These are phyloP conservation scores for Sanghuangporus weigelae DNA, from an alignment of 1,284 basidiomycete genomes.

Conservation along the genomic window DNA sequence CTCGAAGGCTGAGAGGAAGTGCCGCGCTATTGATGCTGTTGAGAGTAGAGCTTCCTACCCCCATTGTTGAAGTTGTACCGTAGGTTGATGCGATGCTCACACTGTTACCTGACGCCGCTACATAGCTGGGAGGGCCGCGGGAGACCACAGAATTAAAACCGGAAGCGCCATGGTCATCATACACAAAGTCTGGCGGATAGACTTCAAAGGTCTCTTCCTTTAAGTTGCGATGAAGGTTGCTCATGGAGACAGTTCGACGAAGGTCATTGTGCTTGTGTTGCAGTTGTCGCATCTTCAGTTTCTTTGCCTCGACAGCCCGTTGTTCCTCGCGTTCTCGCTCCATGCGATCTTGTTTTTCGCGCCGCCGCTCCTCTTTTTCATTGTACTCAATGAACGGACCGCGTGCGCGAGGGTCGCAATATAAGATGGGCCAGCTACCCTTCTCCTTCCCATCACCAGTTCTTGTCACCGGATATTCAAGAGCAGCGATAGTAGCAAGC, in stretches of 20 bases:
- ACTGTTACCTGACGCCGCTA: conserved; percentile 93
- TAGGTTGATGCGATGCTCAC: conserved; percentile 87
- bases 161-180: conserved; percentile 50
- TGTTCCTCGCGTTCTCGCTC: conserved; percentile 48
- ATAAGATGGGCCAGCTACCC: conserved; percentile 62
- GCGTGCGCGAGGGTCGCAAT: conserved; percentile 66
- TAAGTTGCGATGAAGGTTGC: conserved; percentile 56
- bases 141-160: conserved; percentile 69
- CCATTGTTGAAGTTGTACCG: conserved; percentile 75
- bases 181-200: conserved; percentile 32
- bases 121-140: conserved; percentile 47
- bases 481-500: conserved; percentile 60
- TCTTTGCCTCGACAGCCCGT: conserved; percentile 29
- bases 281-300: conserved; percentile 33
- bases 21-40: conserved; percentile 28
- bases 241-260: conserved; percentile 74
- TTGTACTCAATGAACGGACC: conserved; percentile 72
- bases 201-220: conserved; percentile 39
- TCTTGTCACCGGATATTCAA: conserved; percentile 57
- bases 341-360: conserved; percentile 49
- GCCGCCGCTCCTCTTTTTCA: conserved; percentile 61
- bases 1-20: conserved; percentile 48
- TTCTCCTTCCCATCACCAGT: conserved; percentile 45
- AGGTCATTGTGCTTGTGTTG: conserved; percentile 53
- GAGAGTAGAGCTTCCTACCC: conserved; percentile 37